Evolutionary conservation across 768 basidiomycete species (phyloP).

Genomic region (Mycena rosella): DNA sequence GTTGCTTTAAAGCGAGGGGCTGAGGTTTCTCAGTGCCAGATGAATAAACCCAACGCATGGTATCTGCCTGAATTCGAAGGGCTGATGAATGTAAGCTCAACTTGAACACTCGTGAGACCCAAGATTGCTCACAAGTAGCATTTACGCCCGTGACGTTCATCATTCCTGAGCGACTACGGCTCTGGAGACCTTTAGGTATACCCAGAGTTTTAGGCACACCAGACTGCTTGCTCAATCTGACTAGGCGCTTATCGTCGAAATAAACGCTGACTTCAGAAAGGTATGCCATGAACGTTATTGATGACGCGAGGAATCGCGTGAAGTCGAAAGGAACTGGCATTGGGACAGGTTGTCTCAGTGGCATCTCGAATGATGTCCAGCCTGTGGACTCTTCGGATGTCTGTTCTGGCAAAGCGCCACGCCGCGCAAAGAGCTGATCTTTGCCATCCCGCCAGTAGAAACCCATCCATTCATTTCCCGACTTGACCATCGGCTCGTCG

Average conservation of each 20-base stretch:
- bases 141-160: conserved; percentile 81
- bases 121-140: conserved; percentile 64
- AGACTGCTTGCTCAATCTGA: conserved; percentile 72
- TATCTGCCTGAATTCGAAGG: conserved; percentile 82
- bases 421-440: conserved; percentile 91
- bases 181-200: conserved; percentile 69
- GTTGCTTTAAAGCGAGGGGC: conserved; percentile 46
- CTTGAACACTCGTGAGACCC: not conserved
- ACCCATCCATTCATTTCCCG: conserved; percentile 92
- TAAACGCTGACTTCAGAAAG: conserved; percentile 83
- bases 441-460: conserved; percentile 97
- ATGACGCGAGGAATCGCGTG: conserved; percentile 89
- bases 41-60: conserved; percentile 84
- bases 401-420: conserved; percentile 68
- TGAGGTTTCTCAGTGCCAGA: conserved; percentile 72
- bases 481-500: conserved; percentile 86
- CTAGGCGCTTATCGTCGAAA: conserved; percentile 83
- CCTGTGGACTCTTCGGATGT: conserved; percentile 49
- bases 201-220: conserved; percentile 64
- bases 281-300: conserved; percentile 92
- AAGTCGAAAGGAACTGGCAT: conserved; percentile 90
- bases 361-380: conserved; percentile 95
- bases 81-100: conserved; percentile 53
- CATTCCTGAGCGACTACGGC: conserved; percentile 65
- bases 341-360: conserved; percentile 81